Base-by-base conservation (phyloP, 768 basidiomycete species). In the Pulveroboletus sp. region DNA sequence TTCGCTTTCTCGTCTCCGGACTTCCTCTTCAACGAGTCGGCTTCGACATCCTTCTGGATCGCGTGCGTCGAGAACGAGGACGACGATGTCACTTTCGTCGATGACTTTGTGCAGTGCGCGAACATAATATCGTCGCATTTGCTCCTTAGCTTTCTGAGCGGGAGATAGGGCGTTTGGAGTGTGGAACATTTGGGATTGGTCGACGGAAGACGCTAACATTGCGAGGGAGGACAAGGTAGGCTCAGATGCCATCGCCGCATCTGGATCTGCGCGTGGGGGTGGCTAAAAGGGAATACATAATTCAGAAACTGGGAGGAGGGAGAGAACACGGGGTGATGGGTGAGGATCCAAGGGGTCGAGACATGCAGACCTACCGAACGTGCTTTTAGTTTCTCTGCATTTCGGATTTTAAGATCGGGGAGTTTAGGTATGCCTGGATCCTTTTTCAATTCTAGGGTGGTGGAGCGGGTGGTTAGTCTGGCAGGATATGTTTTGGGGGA, bases 1-100 rank as follows among this genome's bases (percentile, higher is more conserved):
- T 55, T 95, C 89, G 21, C 73, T 74, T 64, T 94, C 93, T 32
- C 89, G 76, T 55, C 90, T 74, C 39, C 88, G 75, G 0, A 96
- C 93, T 65, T 96, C 94, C 62, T 95, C 91, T 66, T 99, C 96
- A 5, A 98, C 93, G 35, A 95, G 76, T 45, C 86, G 76, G 69
- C 92, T 95, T 56, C 95, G 71, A 37, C 92, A 94, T 0, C 95
- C 94, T 51, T 95, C 88, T 2, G 96, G 95, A 73, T 98, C 95
- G 36, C 95, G 76, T 1, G 94, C 94, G 70, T 98, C 96, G 14
- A 98, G 76, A 0, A 92, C 89, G 32, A 89, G 85, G 39, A 98
- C 76, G 44, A 98, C 71, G 30, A 99, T 88, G 64, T 98, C 94
- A 56, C 88, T 86, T 61, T 93, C 78, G 56, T 96, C 93, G 52